phyloP scores from a whole-genome alignment of 2,329 filamentous ascomycete species.

The Dactylellina cionopaga region DNA sequence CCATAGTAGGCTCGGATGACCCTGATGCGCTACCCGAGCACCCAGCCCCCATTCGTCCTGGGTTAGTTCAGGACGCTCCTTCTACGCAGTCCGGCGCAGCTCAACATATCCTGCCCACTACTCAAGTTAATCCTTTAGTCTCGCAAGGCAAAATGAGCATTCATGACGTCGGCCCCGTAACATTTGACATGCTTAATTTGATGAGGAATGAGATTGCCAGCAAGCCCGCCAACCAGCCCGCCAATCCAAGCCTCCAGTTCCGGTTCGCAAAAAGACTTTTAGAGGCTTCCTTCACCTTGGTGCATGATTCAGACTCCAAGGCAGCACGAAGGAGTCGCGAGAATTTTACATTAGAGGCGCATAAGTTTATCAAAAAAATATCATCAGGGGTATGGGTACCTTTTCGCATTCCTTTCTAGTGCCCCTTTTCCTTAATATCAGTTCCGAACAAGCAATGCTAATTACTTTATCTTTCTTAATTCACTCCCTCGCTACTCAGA shows the following conservation, averaged over 20 bases:
- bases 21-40: slow-evolving; percentile 69
- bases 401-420: neutral
- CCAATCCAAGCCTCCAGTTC: slow-evolving; percentile 77
- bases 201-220: slow-evolving; percentile 44
- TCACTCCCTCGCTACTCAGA: no score
- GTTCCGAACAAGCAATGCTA: no score
- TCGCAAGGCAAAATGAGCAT: slow-evolving; percentile 56
- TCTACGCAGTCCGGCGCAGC: slow-evolving; percentile 60
- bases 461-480: no score
- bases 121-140: slow-evolving; percentile 52
- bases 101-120: slow-evolving; percentile 57
- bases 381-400: slow-evolving; percentile 69
- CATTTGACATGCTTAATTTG: slow-evolving; percentile 61
- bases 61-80: slow-evolving; percentile 61
- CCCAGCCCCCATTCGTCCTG: slow-evolving; percentile 72
- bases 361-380: slow-evolving; percentile 92
- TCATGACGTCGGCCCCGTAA: slow-evolving; percentile 69
- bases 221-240: slow-evolving; percentile 73
- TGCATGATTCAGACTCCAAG: slow-evolving; percentile 78
- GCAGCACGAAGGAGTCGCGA: slow-evolving; percentile 75
- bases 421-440: no score
- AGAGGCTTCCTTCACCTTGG: slow-evolving; percentile 81
- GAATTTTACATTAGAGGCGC: slow-evolving; percentile 82
- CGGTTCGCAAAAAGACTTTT: slow-evolving; percentile 82
- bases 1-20: slow-evolving; percentile 49